phyloP scores from a whole-genome alignment of 495 filamentous ascomycete species.

The Xylaria venustula region DNA sequence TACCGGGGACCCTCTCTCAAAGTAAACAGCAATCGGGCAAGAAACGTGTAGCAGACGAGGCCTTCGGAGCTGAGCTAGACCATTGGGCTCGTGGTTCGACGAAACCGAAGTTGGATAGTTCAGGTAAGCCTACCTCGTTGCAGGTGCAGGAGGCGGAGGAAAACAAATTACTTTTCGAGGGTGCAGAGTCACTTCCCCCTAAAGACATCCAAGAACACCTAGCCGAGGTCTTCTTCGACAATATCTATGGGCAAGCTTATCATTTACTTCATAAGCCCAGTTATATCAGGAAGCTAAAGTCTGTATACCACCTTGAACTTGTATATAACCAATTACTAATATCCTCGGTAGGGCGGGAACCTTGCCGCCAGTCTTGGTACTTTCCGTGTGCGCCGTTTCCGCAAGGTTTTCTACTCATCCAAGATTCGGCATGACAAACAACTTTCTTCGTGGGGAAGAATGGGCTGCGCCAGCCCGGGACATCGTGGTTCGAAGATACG shows the following conservation, averaged over 20 bases:
- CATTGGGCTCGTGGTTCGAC: conserved; percentile 68
- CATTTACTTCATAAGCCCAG: conserved; percentile 95
- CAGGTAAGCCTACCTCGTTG: conserved; percentile 54
- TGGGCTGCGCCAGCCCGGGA: conserved; percentile 85
- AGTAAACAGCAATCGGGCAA: conserved; percentile 56
- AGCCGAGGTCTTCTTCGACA: conserved; percentile 93
- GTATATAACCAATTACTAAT: conserved; percentile 22
- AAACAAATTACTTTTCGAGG: conserved; percentile 70
- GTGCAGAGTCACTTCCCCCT: conserved; percentile 78
- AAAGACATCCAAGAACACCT: conserved; percentile 93
- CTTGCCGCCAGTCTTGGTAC: conserved; percentile 78
- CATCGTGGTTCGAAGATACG: conserved; percentile 81
- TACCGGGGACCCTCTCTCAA: conserved; percentile 58
- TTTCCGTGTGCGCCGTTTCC: conserved; percentile 89
- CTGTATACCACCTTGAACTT: conserved; percentile 25
- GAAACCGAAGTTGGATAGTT: conserved; percentile 44
- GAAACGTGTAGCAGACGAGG: conserved; percentile 85
- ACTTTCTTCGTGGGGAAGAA: conserved; percentile 85
- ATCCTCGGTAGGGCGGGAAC: conserved; percentile 44
- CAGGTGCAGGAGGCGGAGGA: conserved; percentile 68
- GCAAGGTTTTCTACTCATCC: conserved; percentile 96
- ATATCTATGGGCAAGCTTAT: conserved; percentile 92
- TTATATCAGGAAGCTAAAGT: conserved; percentile 83
- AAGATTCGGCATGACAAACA: conserved; percentile 74
- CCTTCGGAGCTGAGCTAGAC: conserved; percentile 80